Percentiles rank a stretch among this genome's conserved stretches.
Evolutionary conservation across 345 rosid species (phyloP).

Genomic region (Sisymbrium irio): DNA sequence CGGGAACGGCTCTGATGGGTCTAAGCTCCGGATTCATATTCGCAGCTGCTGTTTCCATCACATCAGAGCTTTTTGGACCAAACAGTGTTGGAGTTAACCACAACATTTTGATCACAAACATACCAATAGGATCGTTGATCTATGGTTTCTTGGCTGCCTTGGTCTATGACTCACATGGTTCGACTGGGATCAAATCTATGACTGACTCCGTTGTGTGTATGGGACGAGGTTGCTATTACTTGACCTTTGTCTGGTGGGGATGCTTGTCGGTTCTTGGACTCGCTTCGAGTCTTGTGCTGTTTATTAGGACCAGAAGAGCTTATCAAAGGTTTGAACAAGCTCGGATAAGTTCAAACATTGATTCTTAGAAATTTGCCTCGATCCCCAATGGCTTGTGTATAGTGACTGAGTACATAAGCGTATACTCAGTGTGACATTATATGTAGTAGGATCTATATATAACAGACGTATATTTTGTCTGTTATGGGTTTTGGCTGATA

Average conservation of each 20-base stretch:
- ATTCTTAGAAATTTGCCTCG: constrained; percentile 6
- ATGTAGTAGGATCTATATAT: constrained; percentile 1
- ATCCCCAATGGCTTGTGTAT: constrained; percentile 7
- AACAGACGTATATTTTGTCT: background rate
- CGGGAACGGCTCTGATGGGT: constrained; percentile 69
- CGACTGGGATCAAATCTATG: constrained; percentile 7
- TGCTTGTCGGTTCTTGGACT: constrained; percentile 73
- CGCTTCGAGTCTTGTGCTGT: constrained; percentile 61
- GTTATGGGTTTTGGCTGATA: constrained; percentile 1
- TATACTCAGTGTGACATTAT: background rate
- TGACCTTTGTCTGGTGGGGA: constrained; percentile 89
- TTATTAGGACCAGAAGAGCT: constrained; percentile 78
- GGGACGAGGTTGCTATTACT: constrained; percentile 75
- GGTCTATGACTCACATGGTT: constrained; percentile 64
- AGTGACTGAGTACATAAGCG: no score
- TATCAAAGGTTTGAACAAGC: constrained; percentile 70
- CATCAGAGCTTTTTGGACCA: constrained; percentile 92
- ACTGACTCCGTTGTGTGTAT: constrained; percentile 51
- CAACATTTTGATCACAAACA: constrained; percentile 90
- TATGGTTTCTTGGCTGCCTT: constrained; percentile 84
- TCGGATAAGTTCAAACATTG: constrained; percentile 38
- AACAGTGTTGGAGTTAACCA: constrained; percentile 91
- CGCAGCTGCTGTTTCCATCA: constrained; percentile 90
- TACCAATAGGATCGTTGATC: constrained; percentile 78
- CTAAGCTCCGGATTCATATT: constrained; percentile 93